phyloP scores from a whole-genome alignment of 306 rosid genomes.

The Ammopiptanthus mongolicus region DNA sequence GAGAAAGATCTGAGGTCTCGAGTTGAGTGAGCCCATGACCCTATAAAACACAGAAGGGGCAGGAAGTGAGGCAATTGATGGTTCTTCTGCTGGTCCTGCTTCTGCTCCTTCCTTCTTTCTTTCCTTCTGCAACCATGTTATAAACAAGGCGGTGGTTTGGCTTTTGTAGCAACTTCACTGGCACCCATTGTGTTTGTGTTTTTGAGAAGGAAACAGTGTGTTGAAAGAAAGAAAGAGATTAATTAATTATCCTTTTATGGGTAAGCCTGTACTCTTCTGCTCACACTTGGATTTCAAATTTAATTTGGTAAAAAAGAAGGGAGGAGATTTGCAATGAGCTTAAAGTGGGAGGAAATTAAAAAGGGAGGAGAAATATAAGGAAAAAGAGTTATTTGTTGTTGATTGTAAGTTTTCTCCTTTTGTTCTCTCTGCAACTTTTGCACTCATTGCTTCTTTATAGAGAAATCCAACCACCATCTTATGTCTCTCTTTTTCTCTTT shows the following conservation, averaged over 20 bases:
- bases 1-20: no score
- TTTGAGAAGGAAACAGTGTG: background rate
- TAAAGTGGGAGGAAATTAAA: background rate
- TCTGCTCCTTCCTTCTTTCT: slow-evolving; percentile 16
- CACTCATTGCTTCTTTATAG: slow-evolving; percentile 31
- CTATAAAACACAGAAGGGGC: slow-evolving; percentile 32
- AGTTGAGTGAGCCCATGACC: slow-evolving; percentile 31
- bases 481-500: slow-evolving; percentile 4
- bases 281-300: slow-evolving; percentile 30
- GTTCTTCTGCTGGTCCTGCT: slow-evolving; percentile 34
- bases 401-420: slow-evolving; percentile 20
- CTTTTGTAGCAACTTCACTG: background rate
- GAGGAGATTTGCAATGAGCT: background rate
- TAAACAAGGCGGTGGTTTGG: slow-evolving; percentile 53
- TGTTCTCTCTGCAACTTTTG: slow-evolving; percentile 36
- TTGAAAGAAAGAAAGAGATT: background rate
- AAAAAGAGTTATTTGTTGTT: background rate
- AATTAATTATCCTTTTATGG: slow-evolving; percentile 32
- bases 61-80: slow-evolving; percentile 25
- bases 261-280: slow-evolving; percentile 37
- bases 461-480: slow-evolving; percentile 55
- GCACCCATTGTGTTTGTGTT: background rate
- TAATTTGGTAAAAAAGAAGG: slow-evolving; percentile 30
- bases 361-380: background rate
- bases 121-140: background rate